Conservation (phyloP, 2,329 filamentous ascomycete genomes). For the Aspergillus latus region DNA sequence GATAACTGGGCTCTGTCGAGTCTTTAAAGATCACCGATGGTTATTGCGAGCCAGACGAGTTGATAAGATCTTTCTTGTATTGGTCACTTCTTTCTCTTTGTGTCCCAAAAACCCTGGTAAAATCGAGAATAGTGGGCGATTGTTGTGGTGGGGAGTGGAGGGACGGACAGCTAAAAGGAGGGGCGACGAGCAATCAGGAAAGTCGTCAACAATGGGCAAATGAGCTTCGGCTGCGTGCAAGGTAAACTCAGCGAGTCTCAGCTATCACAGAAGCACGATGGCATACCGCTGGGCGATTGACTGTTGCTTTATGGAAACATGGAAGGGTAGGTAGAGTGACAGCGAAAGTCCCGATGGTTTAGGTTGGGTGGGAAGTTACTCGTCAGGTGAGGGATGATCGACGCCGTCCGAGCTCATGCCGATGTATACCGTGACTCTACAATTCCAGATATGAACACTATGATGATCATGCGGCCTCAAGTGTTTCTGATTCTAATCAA, state of each 20-base stretch:
- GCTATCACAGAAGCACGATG: not conserved
- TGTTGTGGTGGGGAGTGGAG: conserved; percentile 10
- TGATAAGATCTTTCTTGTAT: not conserved
- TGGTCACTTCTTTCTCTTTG: not conserved
- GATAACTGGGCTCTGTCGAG: conserved; percentile 1
- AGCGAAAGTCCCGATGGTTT: not conserved
- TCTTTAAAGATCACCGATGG: not conserved
- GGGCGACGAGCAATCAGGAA: conserved; percentile 8
- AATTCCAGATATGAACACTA: not conserved
- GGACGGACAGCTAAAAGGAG: conserved; percentile 8
- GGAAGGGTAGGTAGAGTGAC: conserved; percentile 2
- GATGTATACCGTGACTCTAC: not conserved
- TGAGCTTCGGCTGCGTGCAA: conserved; percentile 2
- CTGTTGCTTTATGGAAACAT: not conserved
- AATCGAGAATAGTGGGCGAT: not conserved
- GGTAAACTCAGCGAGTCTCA: not conserved
- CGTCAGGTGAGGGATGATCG: conserved; percentile 14
- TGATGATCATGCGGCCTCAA: not conserved
- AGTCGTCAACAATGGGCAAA: conserved; percentile 15
- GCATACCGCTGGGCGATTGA: not conserved
- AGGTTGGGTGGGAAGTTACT: not conserved
- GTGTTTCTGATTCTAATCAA: too few relatives aligned
- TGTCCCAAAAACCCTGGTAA: not conserved
- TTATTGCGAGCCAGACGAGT: not conserved
- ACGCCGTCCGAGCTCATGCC: conserved; percentile 4